Evolutionary conservation across 1,139 yeast genomes (phyloP), one percentile per base, ranked within the genome.

Genomic region (Geotrichum armillariae): DNA sequence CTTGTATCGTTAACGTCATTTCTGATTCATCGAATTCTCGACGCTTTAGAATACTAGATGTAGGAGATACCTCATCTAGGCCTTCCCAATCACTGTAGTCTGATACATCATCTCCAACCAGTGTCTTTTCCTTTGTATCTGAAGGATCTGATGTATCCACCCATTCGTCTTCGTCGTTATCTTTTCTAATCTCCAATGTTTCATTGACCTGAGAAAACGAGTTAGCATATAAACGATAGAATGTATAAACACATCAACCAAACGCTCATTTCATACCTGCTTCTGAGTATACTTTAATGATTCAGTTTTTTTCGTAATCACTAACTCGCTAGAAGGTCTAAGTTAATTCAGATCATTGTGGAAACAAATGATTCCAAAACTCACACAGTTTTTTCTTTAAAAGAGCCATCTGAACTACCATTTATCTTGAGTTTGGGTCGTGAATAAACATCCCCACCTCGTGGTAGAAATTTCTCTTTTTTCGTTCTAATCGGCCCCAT

Each of bases 31-130:
- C 52, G 22, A 50, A 78, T 78, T 12, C 94, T 91, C 66, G 85
- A 82, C 65, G 85, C 79, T 66, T 85, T 79, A 39, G 93, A 68
- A 78, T 49, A 72, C 83, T 63, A 64, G 72, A 50, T 4, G 57
- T 44, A 11, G 17, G 11, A 4, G 51, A 50, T 17, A 57, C 60
- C 31, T 66, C 70, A 7, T 55, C 56, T 39, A 67, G 59, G 1
- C 73, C 74, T 6, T 59, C 63, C 71, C 71, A 68, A 47, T 66
- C 69, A 37, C 64, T 57, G 51, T 56, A 64, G 34, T 67, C 55
- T 8, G 34, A 31, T 9, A 8, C 16, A 8, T 31, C 34, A 8
- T 8, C 12, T 31, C 38, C 36, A 7, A 8, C 35, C 7, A 32
- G 14, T 32, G 35, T 8, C 12, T 7, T 14, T 6, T 7, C 14